Conservation (phyloP, 306 rosid genomes). For the Alnus glutinosa region DNA sequence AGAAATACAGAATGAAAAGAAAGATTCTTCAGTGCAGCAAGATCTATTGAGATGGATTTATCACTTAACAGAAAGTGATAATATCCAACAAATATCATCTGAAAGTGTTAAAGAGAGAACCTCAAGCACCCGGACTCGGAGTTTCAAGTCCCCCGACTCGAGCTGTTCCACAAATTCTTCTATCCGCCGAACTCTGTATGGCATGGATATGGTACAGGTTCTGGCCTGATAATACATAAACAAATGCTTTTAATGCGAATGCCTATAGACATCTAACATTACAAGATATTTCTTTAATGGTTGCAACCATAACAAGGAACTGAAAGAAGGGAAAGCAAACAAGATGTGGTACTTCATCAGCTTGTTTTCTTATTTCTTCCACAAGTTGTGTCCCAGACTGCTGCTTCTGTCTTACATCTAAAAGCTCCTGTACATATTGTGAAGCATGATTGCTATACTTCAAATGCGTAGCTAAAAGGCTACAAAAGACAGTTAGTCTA, state of each 20-base stretch:
- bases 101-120: conserved; percentile 29
- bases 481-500: neutral
- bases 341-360: conserved; percentile 61
- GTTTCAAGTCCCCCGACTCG: conserved; percentile 82
- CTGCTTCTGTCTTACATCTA: conserved; percentile 70
- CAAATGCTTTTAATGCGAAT: neutral
- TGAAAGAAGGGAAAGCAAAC: conserved; percentile 12
- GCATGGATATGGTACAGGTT: conserved; percentile 87
- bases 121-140: conserved; percentile 94
- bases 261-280: neutral
- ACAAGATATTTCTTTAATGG: neutral
- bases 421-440: conserved; percentile 60
- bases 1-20: neutral
- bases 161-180: conserved; percentile 88
- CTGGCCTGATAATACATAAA: conserved; percentile 57
- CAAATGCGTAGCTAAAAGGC: neutral
- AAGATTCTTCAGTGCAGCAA: neutral
- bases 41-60: neutral
- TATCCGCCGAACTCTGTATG: conserved; percentile 83
- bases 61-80: neutral
- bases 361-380: conserved; percentile 80
- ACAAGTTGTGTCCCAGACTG: conserved; percentile 65
- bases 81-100: neutral
- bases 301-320: neutral
- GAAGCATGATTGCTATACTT: conserved; percentile 19